Evolutionary conservation across 1,284 basidiomycete species (phyloP), one percentile per base, ranked within the genome.

Genomic region (Cutaneotrichosporon daszewskae): DNA sequence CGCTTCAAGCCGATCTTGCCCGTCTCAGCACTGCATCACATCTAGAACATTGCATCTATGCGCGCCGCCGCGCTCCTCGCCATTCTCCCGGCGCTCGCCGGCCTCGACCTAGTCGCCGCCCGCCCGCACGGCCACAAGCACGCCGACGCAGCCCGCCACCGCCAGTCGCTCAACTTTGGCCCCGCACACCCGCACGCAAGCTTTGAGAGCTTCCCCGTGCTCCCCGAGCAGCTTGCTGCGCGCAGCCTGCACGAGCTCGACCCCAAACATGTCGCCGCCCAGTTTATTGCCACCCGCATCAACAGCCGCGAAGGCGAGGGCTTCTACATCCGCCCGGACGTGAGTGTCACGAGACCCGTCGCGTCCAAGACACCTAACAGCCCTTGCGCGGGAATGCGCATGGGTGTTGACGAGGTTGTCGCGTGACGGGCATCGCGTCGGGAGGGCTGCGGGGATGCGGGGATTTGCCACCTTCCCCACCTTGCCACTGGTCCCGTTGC

Each of bases 101-200:
- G 57, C 45, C 48, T 64, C 24, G 45, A 54, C 42, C 38, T 58
- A 25, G 51, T 53, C 44, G 32, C 58, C 29, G 56, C 51, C 10
- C 47, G 48, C 19, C 23, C 26, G n/a, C 36, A 39, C 35, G 45
- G 37, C 39, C 36, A 32, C 25, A 27, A 34, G 4, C 32, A 26
- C 45, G 43, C 28, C 38, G 35, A 39, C 24, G n/a, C 24, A 14
- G 38, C 40, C 37, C 40, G 37, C 38, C 47, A 39, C 31, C 79
- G 87, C 59, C 88, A 89, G 81, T 79, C 85, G 0, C 76, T 89
- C 37, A 79, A 81, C 11, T 90, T 88, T 62, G 87, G 87, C 14
- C 84, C 86, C 13, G 69, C 76, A 16, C 82, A 82, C 54, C 78
- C 81, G 10, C 83, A 87, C 62, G 80, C 84, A 6, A 76, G 77